Percentiles rank a stretch among this genome's conserved stretches.
Evolutionary conservation across 2,329 filamentous ascomycete species (phyloP).

Genomic region (Cladosporium oxysporum): DNA sequence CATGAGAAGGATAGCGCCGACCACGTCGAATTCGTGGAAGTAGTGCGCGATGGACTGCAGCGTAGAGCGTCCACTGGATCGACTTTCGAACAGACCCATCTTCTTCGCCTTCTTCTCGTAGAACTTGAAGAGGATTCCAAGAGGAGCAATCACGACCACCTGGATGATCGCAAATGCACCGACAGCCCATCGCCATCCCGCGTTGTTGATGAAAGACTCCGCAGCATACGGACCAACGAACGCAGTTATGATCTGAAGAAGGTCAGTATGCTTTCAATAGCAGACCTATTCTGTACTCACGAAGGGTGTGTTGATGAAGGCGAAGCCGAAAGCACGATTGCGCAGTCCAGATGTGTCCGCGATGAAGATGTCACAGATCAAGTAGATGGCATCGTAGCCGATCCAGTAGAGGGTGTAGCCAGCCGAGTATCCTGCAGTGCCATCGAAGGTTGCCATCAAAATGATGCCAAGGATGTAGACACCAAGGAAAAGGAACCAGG

Average conservation of each 20-base stretch:
- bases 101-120: constrained; percentile 63
- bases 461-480: constrained; percentile 27
- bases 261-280: too few species aligned
- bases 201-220: constrained; percentile 35
- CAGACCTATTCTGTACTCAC: too few species aligned
- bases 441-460: constrained; percentile 26
- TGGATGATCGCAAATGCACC: constrained; percentile 67
- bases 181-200: constrained; percentile 66
- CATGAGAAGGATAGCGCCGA: constrained; percentile 62
- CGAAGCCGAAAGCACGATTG: constrained; percentile 65
- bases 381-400: constrained; percentile 24
- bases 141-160: constrained; percentile 62
- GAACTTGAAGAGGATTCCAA: constrained; percentile 59
- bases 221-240: constrained; percentile 29
- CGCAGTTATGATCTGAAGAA: constrained; percentile 21
- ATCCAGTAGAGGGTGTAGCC: constrained; percentile 30
- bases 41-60: constrained; percentile 56
- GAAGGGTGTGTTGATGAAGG: constrained; percentile 64
- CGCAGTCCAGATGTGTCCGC: constrained; percentile 67
- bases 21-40: constrained; percentile 62
- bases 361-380: constrained; percentile 55
- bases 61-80: constrained; percentile 49
- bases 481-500: constrained; percentile 56
- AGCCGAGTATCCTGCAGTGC: constrained; percentile 26
- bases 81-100: constrained; percentile 49